Evolutionary conservation across 2,329 filamentous ascomycete genomes (phyloP).

Genomic region (Emmonsia crescens): DNA sequence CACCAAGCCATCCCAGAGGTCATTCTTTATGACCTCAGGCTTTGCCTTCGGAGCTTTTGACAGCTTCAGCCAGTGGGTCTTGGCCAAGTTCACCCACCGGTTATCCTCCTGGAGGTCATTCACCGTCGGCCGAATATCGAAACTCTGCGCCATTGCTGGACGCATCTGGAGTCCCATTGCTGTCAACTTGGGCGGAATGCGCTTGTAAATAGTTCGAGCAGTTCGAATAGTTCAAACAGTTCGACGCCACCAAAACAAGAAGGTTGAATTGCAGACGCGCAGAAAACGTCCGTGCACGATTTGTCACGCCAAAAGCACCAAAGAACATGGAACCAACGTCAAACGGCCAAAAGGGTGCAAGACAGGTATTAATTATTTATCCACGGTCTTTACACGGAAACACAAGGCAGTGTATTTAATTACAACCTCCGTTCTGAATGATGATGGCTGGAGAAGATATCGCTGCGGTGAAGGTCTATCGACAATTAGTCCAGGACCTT

Average conservation of each 20-base stretch:
- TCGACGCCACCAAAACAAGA: not conserved
- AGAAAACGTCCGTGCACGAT: slow-evolving; percentile 6
- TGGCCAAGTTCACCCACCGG: slow-evolving; percentile 58
- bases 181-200: slow-evolving; percentile 3
- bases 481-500: slow-evolving; percentile 45
- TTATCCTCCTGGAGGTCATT: slow-evolving; percentile 33
- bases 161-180: slow-evolving; percentile 32
- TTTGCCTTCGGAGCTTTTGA: slow-evolving; percentile 65
- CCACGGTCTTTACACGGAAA: not conserved
- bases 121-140: slow-evolving; percentile 33
- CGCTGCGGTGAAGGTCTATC: slow-evolving; percentile 36
- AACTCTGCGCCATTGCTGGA: slow-evolving; percentile 48
- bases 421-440: not conserved
- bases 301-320: not conserved
- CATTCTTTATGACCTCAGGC: slow-evolving; percentile 67
- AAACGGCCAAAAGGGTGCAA: not conserved
- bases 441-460: slow-evolving; percentile 25
- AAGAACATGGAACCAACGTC: not conserved
- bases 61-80: slow-evolving; percentile 71
- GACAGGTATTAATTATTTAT: not conserved
- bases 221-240: too few relatives aligned
- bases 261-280: not conserved
- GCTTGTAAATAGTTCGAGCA: not conserved
- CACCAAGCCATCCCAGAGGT: slow-evolving; percentile 83
- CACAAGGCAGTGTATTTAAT: not conserved